These are phyloP conservation scores for Colletotrichum tanaceti DNA, from an alignment of 2,329 filamentous ascomycete genomes.

Conservation along the genomic window DNA sequence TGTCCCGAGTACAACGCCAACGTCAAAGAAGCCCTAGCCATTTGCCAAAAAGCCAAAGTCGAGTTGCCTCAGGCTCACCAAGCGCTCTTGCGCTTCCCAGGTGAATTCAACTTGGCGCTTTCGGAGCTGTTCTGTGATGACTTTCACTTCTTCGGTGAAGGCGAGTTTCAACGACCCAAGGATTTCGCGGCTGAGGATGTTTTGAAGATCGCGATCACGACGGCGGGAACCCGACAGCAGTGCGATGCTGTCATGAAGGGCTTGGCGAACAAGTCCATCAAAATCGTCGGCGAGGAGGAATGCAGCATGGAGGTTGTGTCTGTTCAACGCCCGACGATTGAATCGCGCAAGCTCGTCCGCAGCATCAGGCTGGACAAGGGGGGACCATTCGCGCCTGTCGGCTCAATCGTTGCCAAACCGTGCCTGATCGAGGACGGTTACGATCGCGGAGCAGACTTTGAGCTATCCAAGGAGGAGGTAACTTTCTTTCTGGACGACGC, in stretches of 20 bases:
- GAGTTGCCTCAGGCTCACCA: conserved; percentile 73
- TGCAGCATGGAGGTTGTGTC: conserved; percentile 70
- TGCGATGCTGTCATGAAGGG: background rate
- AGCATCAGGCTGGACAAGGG: conserved; percentile 45
- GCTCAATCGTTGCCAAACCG: conserved; percentile 57
- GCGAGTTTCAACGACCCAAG: conserved; percentile 50
- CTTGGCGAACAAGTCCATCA: conserved; percentile 48
- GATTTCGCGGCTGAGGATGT: conserved; percentile 56
- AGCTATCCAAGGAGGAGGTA: conserved; percentile 35
- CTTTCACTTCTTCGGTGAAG: conserved; percentile 37
- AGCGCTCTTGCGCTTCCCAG: conserved; percentile 70
- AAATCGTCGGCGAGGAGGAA: conserved; percentile 59
- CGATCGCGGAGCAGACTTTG: conserved; percentile 48
- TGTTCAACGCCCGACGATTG: conserved; percentile 59
- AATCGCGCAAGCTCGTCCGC: conserved; percentile 58
- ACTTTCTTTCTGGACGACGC: conserved; percentile 76
- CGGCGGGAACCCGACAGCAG: conserved; percentile 46
- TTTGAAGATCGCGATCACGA: conserved; percentile 58
- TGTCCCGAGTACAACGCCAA: conserved; percentile 82
- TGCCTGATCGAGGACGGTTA: conserved; percentile 62
- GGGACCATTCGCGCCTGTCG: conserved; percentile 56
- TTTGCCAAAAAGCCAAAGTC: conserved; percentile 74
- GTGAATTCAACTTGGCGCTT: conserved; percentile 83
- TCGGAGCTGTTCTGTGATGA: conserved; percentile 71
- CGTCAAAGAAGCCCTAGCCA: conserved; percentile 70